phyloP scores from a whole-genome alignment of 495 filamentous ascomycete genomes.

The Opeltia flavorubescens region DNA sequence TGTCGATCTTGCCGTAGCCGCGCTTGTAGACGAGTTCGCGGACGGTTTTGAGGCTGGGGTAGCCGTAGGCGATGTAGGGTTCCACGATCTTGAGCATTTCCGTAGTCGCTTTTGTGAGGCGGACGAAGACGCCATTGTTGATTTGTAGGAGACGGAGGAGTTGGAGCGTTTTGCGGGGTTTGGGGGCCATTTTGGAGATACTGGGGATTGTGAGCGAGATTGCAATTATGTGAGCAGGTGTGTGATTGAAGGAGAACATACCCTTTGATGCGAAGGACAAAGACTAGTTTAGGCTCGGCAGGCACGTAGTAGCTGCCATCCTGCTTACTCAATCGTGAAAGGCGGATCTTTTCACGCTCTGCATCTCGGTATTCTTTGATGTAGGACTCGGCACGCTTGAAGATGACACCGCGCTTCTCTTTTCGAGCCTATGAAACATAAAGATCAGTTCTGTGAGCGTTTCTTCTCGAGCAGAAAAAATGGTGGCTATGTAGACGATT shows the following conservation, averaged over 20 bases:
- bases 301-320: constrained; percentile 87
- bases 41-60: constrained; percentile 97
- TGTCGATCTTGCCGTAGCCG: constrained; percentile 93
- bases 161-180: constrained; percentile 99
- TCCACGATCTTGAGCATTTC: constrained; percentile 98
- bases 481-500: constrained; percentile 25
- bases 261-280: constrained; percentile 99
- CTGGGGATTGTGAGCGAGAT: constrained; percentile 25
- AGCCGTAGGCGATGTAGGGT: constrained; percentile 96
- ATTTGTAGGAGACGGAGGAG: constrained; percentile 98
- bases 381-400: constrained; percentile 99
- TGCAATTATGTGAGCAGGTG: background rate
- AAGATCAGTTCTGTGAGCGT: constrained; percentile 6
- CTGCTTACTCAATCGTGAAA: constrained; percentile 74
- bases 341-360: constrained; percentile 96
- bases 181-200: constrained; percentile 99
- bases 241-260: constrained; percentile 22
- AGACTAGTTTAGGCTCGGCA: constrained; percentile 91
- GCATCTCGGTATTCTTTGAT: constrained; percentile 97
- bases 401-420: constrained; percentile 93
- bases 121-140: constrained; percentile 99
- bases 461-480: constrained; percentile 1
- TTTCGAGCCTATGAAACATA: constrained; percentile 60
- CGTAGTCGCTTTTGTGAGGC: constrained; percentile 90
- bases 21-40: constrained; percentile 99